phyloP scores from a whole-genome alignment of 257 asterid species.

The Phtheirospermum japonicum region DNA sequence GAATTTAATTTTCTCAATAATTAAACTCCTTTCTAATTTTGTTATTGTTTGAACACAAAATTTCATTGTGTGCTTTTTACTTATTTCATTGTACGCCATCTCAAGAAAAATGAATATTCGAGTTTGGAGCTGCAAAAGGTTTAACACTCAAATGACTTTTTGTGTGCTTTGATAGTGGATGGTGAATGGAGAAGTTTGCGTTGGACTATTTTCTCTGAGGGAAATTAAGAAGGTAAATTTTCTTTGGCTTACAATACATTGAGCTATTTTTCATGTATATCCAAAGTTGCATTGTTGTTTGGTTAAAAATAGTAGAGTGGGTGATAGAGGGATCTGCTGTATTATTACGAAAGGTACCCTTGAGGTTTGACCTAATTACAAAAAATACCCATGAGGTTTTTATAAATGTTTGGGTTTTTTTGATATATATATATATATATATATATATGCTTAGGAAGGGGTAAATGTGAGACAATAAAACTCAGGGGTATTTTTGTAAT shows the following conservation, averaged over 20 bases:
- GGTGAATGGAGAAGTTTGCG: conserved; percentile 95
- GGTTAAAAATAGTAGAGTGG: too few species aligned
- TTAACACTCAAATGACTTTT: conserved; percentile 13
- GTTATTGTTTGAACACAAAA: background rate
- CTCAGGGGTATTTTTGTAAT: too few species aligned
- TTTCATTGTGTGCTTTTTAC: too few species aligned
- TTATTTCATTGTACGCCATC: background rate
- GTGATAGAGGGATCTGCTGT: too few species aligned
- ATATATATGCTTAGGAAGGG: too few species aligned
- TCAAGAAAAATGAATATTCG: background rate
- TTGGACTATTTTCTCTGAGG: conserved; percentile 85
- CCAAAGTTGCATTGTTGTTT: background rate
- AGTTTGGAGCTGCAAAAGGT: conserved; percentile 17
- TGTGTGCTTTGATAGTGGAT: conserved; percentile 63
- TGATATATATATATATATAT: too few species aligned
- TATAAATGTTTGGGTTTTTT: too few species aligned
- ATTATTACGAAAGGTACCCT: too few species aligned
- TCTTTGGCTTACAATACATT: too few species aligned
- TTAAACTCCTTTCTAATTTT: background rate
- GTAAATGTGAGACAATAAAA: too few species aligned
- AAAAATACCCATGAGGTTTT: too few species aligned
- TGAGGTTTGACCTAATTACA: too few species aligned
- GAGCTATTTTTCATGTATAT: background rate
- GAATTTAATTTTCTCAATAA: background rate
- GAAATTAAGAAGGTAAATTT: conserved; percentile 72